Percentiles rank a stretch among this genome's conserved stretches.
Conservation (phyloP, 2,329 filamentous ascomycete genomes). For the Epichloe typhina region DNA sequence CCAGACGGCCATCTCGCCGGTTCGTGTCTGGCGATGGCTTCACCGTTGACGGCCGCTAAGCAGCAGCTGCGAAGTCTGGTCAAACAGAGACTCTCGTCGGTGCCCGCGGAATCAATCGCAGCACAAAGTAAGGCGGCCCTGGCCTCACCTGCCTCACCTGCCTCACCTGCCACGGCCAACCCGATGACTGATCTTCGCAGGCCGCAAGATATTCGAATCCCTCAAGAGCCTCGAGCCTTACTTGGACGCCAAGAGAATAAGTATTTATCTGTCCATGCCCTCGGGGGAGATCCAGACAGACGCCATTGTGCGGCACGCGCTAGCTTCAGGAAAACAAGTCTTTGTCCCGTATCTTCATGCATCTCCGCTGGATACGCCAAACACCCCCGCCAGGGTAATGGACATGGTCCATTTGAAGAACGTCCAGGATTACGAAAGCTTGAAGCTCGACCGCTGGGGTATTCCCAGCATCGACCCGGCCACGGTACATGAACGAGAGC, state of each 20-base stretch:
- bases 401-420: constrained; percentile 79
- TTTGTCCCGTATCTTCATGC: constrained; percentile 84
- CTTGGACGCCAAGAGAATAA: constrained; percentile 58
- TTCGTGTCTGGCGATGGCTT: constrained; percentile 3
- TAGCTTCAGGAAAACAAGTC: constrained; percentile 66
- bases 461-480: constrained; percentile 70
- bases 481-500: constrained; percentile 52
- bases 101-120: constrained; percentile 49
- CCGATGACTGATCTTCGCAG: constrained; percentile 30
- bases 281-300: constrained; percentile 74
- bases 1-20: background rate
- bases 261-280: constrained; percentile 90
- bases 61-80: constrained; percentile 60
- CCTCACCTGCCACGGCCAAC: background rate
- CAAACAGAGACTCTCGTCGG: constrained; percentile 47
- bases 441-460: constrained; percentile 76
- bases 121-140: constrained; percentile 51
- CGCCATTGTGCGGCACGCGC: constrained; percentile 67
- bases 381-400: constrained; percentile 60
- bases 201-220: constrained; percentile 48
- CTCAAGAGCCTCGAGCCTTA: constrained; percentile 62
- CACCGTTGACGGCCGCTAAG: constrained; percentile 42
- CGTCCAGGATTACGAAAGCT: constrained; percentile 61
- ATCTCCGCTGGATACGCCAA: constrained; percentile 29
- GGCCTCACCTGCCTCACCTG: no score